Percentiles rank a stretch among this genome's conserved stretches.
Evolutionary conservation across 345 rosid species (phyloP).

Genomic region (Eucalyptus cladocalyx): DNA sequence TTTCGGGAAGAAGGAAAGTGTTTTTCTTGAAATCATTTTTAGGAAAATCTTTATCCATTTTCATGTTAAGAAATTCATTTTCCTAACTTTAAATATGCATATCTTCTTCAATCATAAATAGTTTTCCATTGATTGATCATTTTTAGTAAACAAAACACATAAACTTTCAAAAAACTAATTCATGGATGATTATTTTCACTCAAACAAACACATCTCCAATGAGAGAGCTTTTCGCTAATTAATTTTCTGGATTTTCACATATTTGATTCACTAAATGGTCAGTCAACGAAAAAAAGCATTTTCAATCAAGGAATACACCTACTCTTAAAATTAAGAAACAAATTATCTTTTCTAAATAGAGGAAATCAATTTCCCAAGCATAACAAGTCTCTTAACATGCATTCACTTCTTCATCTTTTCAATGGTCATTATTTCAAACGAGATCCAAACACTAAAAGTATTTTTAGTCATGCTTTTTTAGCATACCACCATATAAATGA

Average conservation of each 20-base stretch:
- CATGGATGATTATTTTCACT: background rate
- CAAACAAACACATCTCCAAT: background rate
- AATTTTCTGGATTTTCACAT: background rate
- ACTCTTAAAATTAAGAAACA: background rate
- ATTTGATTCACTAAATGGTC: background rate
- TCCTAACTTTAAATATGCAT: background rate
- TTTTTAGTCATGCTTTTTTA: background rate
- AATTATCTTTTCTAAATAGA: background rate
- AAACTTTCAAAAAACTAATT: background rate
- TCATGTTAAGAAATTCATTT: accelerated
- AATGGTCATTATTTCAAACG: background rate
- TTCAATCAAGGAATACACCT: background rate
- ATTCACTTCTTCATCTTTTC: background rate
- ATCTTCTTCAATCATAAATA: accelerated
- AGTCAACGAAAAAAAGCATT: background rate
- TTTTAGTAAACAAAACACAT: accelerated
- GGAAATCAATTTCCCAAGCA: background rate
- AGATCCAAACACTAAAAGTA: background rate
- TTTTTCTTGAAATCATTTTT: background rate
- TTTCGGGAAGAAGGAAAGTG: accelerated
- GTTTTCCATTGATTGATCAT: background rate
- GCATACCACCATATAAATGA: background rate
- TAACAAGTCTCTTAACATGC: background rate
- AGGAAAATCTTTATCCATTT: background rate
- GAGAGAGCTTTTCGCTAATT: background rate